Base-by-base conservation (phyloP, 83 land plant species). In the Diphasiastrum complanatum region DNA sequence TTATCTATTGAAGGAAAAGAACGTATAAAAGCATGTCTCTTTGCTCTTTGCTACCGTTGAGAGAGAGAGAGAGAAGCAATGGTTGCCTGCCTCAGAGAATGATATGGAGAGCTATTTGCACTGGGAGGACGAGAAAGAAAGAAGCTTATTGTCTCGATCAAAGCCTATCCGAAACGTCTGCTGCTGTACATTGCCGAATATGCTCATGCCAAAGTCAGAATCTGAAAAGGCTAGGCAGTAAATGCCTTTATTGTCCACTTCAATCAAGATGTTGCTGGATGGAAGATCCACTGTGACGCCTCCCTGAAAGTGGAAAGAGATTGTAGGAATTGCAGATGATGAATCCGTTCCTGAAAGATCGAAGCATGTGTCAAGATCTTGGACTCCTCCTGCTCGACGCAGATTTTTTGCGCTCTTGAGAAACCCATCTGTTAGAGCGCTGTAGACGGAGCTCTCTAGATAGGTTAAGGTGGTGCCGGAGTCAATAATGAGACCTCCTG, bases 401-500 rank as follows among this genome's bases (percentile, higher is more conserved):
- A 63, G 67, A n/a, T 12, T 16, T 1, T 6, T 24, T 1, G 65
- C 50, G 16, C 62, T 53, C 0, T 73, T 68, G n/a, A 36, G 23
- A 61, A 77, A 66, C 16, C 70, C 79, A 10, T 33, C 27, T 6
- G 46, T 2, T 20, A 78, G 47, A 0, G 53, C 45, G 5, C 14
- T 34, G 34, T 70, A 79, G 0, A 76, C 79, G 5, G 48, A 40
- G 6, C 57, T 50, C 1, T 46, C 60, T 18, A 79, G 57, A 2
- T 51, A 63, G 12, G 82, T 75, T 12, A 75, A 40, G 2, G 80
- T 65, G 37, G 82, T 79, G 19, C 82, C 80, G 0, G 80, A 75
- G 37, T 79, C 82, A 14, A 79, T 41, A 41, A 79, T 75, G 2
- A 77, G 51, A 4, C 82, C 82, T 0, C 79, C 82, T 24, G 20